Percentiles rank a stretch among this genome's conserved stretches.
These are phyloP conservation scores for Agrocybe praecox DNA, from an alignment of 768 basidiomycete genomes.

Conservation along the genomic window DNA sequence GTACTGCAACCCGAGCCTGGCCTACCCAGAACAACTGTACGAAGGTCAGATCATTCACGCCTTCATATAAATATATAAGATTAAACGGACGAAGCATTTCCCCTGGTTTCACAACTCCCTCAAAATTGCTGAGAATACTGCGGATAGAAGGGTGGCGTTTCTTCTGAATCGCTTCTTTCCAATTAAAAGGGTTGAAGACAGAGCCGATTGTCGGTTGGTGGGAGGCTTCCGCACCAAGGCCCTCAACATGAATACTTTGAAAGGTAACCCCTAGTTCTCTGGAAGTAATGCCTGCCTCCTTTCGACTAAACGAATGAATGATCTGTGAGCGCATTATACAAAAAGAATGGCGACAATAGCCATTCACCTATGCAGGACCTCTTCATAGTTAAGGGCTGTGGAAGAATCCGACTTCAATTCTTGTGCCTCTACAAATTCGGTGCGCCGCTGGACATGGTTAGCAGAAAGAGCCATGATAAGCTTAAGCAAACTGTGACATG, in stretches of 20 bases:
- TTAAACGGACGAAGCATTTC: conserved; percentile 74
- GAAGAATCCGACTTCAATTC: too few relatives aligned
- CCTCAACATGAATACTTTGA: conserved; percentile 57
- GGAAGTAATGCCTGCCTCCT: conserved; percentile 38
- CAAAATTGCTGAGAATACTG: conserved; percentile 63
- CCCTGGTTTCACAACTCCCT: conserved; percentile 66
- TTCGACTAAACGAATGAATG: background rate
- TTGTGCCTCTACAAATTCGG: too few relatives aligned
- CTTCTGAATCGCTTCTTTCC: conserved; percentile 46
- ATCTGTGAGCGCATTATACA: background rate
- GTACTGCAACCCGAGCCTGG: conserved; percentile 88
- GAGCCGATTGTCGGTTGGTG: conserved; percentile 64
- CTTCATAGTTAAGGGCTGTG: background rate
- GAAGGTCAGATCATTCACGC: background rate
- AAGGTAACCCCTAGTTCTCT: conserved; percentile 67
- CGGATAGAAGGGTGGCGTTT: conserved; percentile 65
- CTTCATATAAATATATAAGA: conserved; percentile 33
- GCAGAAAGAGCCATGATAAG: too few relatives aligned
- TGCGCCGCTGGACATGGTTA: too few relatives aligned
- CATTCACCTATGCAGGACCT: background rate
- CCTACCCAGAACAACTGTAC: conserved; percentile 79
- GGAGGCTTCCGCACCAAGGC: conserved; percentile 54
- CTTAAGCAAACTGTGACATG: too few relatives aligned
- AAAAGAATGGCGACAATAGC: background rate
- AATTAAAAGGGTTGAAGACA: conserved; percentile 50